These are phyloP conservation scores for Candida ipomoeae DNA, from an alignment of 805 yeast species.

Conservation along the genomic window DNA sequence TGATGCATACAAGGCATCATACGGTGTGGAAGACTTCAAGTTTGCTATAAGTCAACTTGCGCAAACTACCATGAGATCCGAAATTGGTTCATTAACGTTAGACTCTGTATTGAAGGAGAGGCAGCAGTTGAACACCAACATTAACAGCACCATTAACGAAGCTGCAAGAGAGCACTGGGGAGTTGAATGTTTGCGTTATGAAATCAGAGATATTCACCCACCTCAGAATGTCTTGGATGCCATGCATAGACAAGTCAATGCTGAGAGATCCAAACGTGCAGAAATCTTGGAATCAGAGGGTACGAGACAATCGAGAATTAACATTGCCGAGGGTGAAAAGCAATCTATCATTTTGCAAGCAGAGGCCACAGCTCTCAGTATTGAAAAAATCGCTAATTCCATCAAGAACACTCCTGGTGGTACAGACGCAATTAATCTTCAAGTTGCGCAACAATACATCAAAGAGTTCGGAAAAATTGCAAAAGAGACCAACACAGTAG, in stretches of 20 bases:
- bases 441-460: slow-evolving; percentile 79
- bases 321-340: slow-evolving; percentile 70
- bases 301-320: slow-evolving; percentile 54
- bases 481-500: slow-evolving; percentile 73
- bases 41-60: slow-evolving; percentile 84
- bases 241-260: slow-evolving; percentile 87
- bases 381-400: slow-evolving; percentile 60
- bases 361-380: slow-evolving; percentile 70
- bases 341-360: slow-evolving; percentile 63
- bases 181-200: slow-evolving; percentile 75
- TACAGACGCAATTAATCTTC: slow-evolving; percentile 68
- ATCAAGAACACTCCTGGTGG: slow-evolving; percentile 68
- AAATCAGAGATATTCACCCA: slow-evolving; percentile 84
- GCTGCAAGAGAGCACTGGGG: slow-evolving; percentile 84
- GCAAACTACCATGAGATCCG: slow-evolving; percentile 87
- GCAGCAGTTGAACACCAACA: slow-evolving; percentile 65
- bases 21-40: slow-evolving; percentile 84
- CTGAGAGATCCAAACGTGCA: slow-evolving; percentile 75
- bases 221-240: slow-evolving; percentile 82
- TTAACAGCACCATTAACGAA: slow-evolving; percentile 75
- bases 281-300: slow-evolving; percentile 77
- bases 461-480: slow-evolving; percentile 80
- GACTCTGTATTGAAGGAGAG: slow-evolving; percentile 78
- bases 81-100: slow-evolving; percentile 76
- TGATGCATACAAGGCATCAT: slow-evolving; percentile 81